Base-by-base conservation (phyloP, 805 yeast genomes). In the Suhomyces tanzawaensis region DNA sequence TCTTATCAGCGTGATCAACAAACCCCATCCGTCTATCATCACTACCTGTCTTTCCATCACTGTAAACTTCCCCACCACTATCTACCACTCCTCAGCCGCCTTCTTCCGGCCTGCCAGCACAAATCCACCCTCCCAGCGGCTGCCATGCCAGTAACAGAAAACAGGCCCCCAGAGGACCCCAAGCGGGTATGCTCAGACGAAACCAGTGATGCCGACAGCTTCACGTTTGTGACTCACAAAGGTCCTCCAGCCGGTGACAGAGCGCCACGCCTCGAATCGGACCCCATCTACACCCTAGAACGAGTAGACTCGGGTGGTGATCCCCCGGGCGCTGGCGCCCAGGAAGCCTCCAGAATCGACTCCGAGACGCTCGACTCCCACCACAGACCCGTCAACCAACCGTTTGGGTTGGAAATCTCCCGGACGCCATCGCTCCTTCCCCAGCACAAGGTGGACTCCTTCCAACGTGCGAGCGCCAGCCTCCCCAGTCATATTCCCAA, bases 401-500 rank as follows among this genome's bases (percentile, higher is more conserved):
- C 27, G n/a, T 24, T 24, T 6, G 6, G 13, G 6, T 7, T 24
- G 13, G 27, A 24, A n/a, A 24, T 24, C 27, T 7, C 13, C 14
- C 27, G 14, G 6, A 5, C 27, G 7, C 7, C 7, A 12, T 6
- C 13, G 13, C 27, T 24, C 5, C 27, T 24, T 24, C n/a, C 27
- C 14, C 27, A 24, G 27, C 5, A 8, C 27, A 24, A 21, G 7
- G 7, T 21, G 23, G 9, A 21, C 9, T 7, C 23, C 9, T 21
- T 21, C 23, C 8, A 21, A 7, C 23, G 23, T 21, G 8, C 9
- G 8, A 21, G 23, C 23, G 8, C 7, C 7, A 21, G 23, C 7
- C 9, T 33, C 27, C 23, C 7, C 7, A 21, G 23, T 7, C 9
- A 34, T 25, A 34, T 44, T 4, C 58, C 58, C 0, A 53, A 57